phyloP scores from a whole-genome alignment of 2,329 filamentous ascomycete genomes.

The Phyllosticta capitalensis region DNA sequence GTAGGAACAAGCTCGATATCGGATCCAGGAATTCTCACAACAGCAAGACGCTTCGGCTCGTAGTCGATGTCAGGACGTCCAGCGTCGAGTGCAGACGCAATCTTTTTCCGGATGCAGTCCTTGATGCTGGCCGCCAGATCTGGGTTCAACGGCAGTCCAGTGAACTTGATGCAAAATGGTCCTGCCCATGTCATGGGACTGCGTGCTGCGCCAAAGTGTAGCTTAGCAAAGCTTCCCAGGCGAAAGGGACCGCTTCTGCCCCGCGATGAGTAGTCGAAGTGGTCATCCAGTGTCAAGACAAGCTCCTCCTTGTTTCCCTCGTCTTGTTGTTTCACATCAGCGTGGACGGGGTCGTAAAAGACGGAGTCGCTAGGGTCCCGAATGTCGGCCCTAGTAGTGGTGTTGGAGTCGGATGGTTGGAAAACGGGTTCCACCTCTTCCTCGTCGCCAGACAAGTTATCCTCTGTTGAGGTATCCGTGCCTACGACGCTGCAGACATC shows the following conservation, averaged over 20 bases:
- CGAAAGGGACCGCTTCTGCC: background rate
- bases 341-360: background rate
- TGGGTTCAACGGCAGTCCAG: background rate
- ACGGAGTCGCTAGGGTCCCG: slow-evolving; percentile 1
- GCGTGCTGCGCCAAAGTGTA: background rate
- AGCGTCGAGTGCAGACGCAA: background rate
- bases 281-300: background rate
- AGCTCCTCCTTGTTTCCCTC: background rate
- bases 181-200: background rate
- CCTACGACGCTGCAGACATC: slow-evolving; percentile 5
- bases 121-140: background rate
- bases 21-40: background rate
- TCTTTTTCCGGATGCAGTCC: slow-evolving; percentile 1
- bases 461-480: background rate
- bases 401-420: slow-evolving; percentile 7
- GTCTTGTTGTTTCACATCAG: background rate
- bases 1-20: background rate
- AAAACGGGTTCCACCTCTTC: slow-evolving; percentile 7
- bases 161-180: slow-evolving; percentile 3
- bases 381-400: slow-evolving; percentile 6
- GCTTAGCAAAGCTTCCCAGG: background rate
- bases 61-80: background rate
- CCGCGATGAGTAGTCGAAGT: background rate
- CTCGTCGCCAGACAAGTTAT: slow-evolving; percentile 1
- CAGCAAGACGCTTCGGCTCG: background rate